Percentiles rank a stretch among this genome's conserved stretches.
Evolutionary conservation across 805 yeast species (phyloP).

Genomic region (Metschnikowia sp.): DNA sequence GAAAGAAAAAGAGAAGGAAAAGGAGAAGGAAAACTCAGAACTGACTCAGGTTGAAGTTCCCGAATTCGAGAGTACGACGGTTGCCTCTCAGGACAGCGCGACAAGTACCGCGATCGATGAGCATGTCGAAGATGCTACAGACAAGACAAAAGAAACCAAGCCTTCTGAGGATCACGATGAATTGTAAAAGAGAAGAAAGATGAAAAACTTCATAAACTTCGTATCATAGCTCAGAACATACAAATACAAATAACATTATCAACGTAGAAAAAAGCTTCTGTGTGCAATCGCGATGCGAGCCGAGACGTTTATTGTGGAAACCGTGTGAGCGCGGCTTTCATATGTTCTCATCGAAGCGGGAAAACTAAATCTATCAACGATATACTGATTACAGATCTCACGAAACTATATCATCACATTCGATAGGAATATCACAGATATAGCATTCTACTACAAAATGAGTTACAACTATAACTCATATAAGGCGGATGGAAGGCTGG

Average conservation of each 20-base stretch:
- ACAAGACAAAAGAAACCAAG: background rate
- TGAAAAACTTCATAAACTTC: background rate
- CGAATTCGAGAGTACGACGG: background rate
- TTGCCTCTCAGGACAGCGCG: background rate
- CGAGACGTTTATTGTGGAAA: too few relatives aligned
- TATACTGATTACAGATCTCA: too few relatives aligned
- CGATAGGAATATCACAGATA: too few relatives aligned
- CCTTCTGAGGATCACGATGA: conserved; percentile 8
- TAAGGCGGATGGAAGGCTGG: background rate
- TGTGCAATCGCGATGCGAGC: too few relatives aligned
- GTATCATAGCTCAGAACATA: too few relatives aligned
- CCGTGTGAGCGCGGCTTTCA: too few relatives aligned
- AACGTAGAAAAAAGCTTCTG: too few relatives aligned
- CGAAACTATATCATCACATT: too few relatives aligned
- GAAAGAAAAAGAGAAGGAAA: conserved; percentile 21
- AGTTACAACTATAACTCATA: background rate
- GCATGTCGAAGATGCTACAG: conserved; percentile 20
- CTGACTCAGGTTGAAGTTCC: conserved; percentile 3
- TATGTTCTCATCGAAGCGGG: too few relatives aligned
- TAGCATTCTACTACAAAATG: background rate
- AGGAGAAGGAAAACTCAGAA: conserved; percentile 19
- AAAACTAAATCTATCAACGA: too few relatives aligned
- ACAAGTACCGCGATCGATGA: conserved; percentile 11
- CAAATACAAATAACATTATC: too few relatives aligned
- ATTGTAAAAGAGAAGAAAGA: background rate